These are phyloP conservation scores for Alternaria sp. DNA, from an alignment of 2,329 filamentous ascomycete genomes.

Conservation along the genomic window DNA sequence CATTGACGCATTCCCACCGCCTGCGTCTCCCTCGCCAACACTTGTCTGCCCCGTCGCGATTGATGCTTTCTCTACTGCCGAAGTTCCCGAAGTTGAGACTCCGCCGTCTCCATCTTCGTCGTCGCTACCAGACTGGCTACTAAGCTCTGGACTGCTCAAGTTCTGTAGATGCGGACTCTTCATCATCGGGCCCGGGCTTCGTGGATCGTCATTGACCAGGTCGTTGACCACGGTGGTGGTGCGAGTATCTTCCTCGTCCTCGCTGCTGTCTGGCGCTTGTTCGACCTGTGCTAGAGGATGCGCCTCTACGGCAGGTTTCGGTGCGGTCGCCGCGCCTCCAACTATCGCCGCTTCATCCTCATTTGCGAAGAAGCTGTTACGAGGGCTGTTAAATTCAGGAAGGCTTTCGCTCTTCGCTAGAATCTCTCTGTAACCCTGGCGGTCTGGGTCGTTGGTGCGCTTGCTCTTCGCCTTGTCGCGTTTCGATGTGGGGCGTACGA, in stretches of 20 bases:
- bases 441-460: conserved; percentile 75
- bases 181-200: conserved; percentile 46
- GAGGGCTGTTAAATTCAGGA: conserved; percentile 57
- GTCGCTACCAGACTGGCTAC: conserved; percentile 44
- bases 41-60: conserved; percentile 3
- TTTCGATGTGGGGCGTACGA: conserved; percentile 86
- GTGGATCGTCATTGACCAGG: conserved; percentile 31
- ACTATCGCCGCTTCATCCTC: conserved; percentile 56
- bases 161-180: conserved; percentile 50
- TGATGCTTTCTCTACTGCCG: conserved; percentile 7
- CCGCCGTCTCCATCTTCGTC: conserved; percentile 39
- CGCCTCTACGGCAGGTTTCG: conserved; percentile 40
- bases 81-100: conserved; percentile 16
- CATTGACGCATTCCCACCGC: conserved; percentile 7
- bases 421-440: conserved; percentile 80
- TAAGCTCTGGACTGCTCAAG: conserved; percentile 49
- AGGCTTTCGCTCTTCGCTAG: conserved; percentile 69
- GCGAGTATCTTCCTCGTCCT: conserved; percentile 21
- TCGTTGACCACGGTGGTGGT: conserved; percentile 20
- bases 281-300: conserved; percentile 42
- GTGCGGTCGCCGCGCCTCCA: conserved; percentile 58
- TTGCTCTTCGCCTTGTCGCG: conserved; percentile 90
- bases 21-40: background rate
- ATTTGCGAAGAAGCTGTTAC: conserved; percentile 53
- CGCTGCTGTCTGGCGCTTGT: conserved; percentile 28